Base-by-base conservation (phyloP, 306 rosid genomes). In the barrel medic (Medicago truncatula) region DNA sequence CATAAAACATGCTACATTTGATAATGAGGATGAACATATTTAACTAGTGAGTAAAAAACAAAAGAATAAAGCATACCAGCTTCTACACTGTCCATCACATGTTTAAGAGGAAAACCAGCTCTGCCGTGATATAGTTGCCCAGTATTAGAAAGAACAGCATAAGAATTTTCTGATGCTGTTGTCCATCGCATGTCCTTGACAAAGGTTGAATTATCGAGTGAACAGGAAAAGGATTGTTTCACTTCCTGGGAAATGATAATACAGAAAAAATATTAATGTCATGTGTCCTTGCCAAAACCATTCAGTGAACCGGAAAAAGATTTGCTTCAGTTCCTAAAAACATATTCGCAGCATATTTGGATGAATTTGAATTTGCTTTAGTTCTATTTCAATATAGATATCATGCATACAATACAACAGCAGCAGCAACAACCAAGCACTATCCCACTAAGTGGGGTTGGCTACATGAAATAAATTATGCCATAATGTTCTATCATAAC, bases 171-270 rank as follows among this genome's bases (percentile, higher is more conserved):
- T 39, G 81, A 53, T 59, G 79, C 74, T 67, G 87, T 88, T 71
- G 79, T 85, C 98, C 98, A 94, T 1, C 78, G 83, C 73, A 94
- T 56, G 83, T 90, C 98, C 83, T 91, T 91, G 76, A 90, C 85
- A 75, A 18, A 60, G 78, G 83, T 78, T 4, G 85, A 66, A 62
- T 83, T 93, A 40, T 71, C 25, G 39, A 87, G 84, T 38, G 94
- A 88, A 82, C 70, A 79, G 52, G 89, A 88, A 67, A 65, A 87
- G 38, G 81, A 75, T 10, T 90, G 89, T 80, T 78, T 79, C 49
- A 58, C 76, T 64, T 82, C 89, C 98, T 93, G 88, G 75, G 81
- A 20, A 75, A 64, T 36, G 73, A 66, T n/a, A 67, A 50, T 76
- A 76, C 76, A 69, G 61, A 17, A 70, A 12, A 38, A 74, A 28